Conservation (phyloP, 73 alveolate genomes). For the Paramecium sexaurelia region DNA sequence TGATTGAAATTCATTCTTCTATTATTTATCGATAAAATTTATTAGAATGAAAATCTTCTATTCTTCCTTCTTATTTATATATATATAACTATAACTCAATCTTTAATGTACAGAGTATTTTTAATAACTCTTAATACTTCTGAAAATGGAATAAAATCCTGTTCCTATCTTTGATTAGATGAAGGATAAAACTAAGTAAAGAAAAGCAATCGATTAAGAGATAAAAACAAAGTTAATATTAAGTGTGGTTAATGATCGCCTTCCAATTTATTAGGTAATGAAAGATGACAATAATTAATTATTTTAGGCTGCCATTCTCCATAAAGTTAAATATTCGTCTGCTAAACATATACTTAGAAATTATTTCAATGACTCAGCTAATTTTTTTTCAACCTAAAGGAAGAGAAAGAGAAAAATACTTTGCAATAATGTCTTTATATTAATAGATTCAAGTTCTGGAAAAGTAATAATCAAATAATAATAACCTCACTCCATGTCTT, state of each 20-base stretch:
- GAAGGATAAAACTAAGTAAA: background rate
- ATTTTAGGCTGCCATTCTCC: slow-evolving; percentile 41
- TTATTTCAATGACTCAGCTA: background rate
- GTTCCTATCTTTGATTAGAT: background rate
- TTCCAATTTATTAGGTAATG: slow-evolving; percentile 17
- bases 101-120: background rate
- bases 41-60: too few relatives aligned
- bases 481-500: background rate
- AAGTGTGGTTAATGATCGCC: slow-evolving; percentile 17
- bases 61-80: background rate
- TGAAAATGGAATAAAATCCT: background rate
- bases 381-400: background rate
- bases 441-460: slow-evolving; percentile 18
- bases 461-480: background rate
- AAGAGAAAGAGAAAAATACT: background rate
- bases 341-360: slow-evolving; percentile 22
- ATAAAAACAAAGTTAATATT: background rate
- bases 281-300: background rate
- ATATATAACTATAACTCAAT: background rate
- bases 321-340: slow-evolving; percentile 27
- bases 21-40: too few relatives aligned
- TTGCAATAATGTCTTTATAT: background rate
- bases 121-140: slow-evolving; percentile 6
- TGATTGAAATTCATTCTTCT: background rate
- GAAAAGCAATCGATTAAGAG: background rate